These are phyloP conservation scores for Catharanthus roseus DNA, from an alignment of 257 asterid species.

Conservation along the genomic window DNA sequence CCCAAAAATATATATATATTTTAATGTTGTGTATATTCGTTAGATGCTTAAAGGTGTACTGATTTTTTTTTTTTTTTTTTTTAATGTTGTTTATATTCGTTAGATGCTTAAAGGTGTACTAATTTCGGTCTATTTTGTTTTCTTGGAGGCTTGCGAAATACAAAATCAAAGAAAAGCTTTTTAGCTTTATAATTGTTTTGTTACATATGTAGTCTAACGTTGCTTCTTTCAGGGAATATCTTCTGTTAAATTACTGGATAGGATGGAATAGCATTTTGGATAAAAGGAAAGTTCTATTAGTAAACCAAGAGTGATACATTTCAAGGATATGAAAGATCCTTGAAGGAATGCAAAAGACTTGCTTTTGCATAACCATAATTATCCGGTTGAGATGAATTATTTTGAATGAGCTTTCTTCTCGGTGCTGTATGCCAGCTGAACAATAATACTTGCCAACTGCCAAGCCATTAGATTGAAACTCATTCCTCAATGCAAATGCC, in stretches of 20 bases:
- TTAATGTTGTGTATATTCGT: not conserved
- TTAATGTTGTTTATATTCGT: too few relatives aligned
- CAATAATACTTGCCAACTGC: not conserved
- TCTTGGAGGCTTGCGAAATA: not conserved
- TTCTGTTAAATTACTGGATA: not conserved
- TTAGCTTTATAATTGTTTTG: not conserved
- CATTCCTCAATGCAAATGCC: too few relatives aligned
- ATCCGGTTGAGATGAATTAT: not conserved
- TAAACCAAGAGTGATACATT: not conserved
- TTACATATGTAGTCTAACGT: not conserved
- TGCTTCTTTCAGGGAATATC: conserved; percentile 1
- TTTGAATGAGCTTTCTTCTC: not conserved
- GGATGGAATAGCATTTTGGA: not conserved
- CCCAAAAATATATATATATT: not conserved
- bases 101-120: not conserved
- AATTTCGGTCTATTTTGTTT: not conserved
- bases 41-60: too few relatives aligned
- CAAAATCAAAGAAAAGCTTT: not conserved
- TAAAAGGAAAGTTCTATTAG: not conserved
- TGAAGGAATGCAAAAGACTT: not conserved
- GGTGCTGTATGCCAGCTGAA: not conserved
- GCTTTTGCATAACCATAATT: not conserved
- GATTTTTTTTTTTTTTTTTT: not conserved
- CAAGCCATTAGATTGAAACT: too few relatives aligned
- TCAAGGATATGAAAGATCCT: not conserved